These are phyloP conservation scores for Gypsophila paniculata DNA, from an alignment of 179 eudicot genomes.

Conservation along the genomic window DNA sequence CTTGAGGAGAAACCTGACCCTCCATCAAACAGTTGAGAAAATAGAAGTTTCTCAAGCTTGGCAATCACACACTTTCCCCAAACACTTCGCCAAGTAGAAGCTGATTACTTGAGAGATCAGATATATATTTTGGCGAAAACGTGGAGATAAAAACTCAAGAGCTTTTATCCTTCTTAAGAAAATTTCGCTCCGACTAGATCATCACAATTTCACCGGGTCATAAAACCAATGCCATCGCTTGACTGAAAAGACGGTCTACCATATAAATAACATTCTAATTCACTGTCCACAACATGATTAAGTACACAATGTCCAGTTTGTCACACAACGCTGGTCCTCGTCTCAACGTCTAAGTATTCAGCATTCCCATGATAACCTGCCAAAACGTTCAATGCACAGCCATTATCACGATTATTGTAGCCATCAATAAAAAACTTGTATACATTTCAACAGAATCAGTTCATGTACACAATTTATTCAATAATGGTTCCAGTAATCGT, in stretches of 20 bases:
- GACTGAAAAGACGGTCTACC: neutral
- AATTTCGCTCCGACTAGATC: constrained; percentile 22
- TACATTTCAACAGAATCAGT: too few relatives aligned
- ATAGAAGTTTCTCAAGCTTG: neutral
- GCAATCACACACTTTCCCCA: constrained; percentile 3
- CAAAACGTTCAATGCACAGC: too few relatives aligned
- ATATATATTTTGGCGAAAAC: constrained; percentile 2
- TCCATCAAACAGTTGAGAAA: constrained; percentile 34
- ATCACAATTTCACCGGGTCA: neutral
- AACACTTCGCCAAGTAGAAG: constrained; percentile 8
- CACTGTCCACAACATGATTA: neutral
- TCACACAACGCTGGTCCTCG: constrained; percentile 12
- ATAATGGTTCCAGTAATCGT: too few relatives aligned
- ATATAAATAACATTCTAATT: neutral
- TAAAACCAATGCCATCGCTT: constrained; percentile 21
- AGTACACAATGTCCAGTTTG: constrained; percentile 4
- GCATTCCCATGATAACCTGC: constrained; percentile 7
- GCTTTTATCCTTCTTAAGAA: constrained; percentile 7
- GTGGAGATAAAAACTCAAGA: constrained; percentile 7
- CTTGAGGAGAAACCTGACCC: constrained; percentile 49
- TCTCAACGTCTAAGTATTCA: neutral
- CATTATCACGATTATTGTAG: too few relatives aligned
- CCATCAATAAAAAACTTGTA: too few relatives aligned
- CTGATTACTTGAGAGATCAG: neutral
- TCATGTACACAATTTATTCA: too few relatives aligned